Conservation (phyloP, 495 filamentous ascomycete genomes). For the Hypoxylon lienhwacheense region DNA sequence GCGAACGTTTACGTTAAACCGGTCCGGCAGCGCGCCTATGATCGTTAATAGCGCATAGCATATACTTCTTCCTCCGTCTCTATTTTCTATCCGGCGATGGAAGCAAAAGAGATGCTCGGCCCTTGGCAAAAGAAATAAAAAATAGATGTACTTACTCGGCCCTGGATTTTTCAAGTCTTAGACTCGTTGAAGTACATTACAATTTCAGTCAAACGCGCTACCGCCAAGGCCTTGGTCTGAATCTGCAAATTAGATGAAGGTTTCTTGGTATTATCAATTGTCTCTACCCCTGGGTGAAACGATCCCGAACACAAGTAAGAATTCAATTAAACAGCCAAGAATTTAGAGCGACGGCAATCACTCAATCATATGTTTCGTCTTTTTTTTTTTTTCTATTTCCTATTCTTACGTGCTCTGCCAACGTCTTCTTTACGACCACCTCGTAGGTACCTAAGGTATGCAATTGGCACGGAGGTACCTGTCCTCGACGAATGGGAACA, state of each 20-base stretch:
- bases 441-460: slow-evolving; percentile 20
- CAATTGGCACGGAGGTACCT: slow-evolving; percentile 9
- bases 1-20: slow-evolving; percentile 10
- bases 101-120: slow-evolving; percentile 4
- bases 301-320: slow-evolving; percentile 19
- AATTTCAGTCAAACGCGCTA: slow-evolving; percentile 14
- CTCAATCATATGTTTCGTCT: too few species aligned
- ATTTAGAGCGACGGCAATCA: slow-evolving; percentile 23
- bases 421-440: slow-evolving; percentile 18
- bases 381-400: too few species aligned
- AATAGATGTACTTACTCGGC: too few species aligned
- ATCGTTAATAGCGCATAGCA: slow-evolving; percentile 26
- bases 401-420: slow-evolving; percentile 13
- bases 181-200: slow-evolving; percentile 10
- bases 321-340: slow-evolving; percentile 32
- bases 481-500: slow-evolving; percentile 21
- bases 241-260: slow-evolving; percentile 28
- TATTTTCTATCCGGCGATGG: slow-evolving; percentile 14
- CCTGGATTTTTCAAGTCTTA: too few species aligned
- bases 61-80: too few species aligned
- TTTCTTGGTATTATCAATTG: slow-evolving; percentile 37
- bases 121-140: slow-evolving; percentile 18
- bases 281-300: slow-evolving; percentile 24
- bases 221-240: slow-evolving; percentile 35
- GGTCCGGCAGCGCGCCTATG: slow-evolving; percentile 2